phyloP scores from a whole-genome alignment of 257 asterid species.

The Scutellaria barbata region DNA sequence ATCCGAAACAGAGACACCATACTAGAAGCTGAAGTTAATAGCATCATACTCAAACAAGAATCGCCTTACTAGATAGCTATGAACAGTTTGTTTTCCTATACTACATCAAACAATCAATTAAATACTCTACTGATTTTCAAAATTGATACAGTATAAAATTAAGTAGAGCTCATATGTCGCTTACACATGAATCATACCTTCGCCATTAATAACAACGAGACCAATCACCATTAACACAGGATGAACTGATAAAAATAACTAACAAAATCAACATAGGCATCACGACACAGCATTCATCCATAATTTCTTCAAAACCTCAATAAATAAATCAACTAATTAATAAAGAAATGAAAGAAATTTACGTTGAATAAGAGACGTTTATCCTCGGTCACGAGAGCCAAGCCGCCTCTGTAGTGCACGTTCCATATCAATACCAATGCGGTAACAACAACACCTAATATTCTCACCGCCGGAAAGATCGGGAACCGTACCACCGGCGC shows the following conservation, averaged over 20 bases:
- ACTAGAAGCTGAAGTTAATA: too few relatives aligned
- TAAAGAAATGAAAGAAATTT: constrained; percentile 18
- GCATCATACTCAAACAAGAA: too few relatives aligned
- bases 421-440: constrained; percentile 67
- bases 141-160: too few relatives aligned
- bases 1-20: background rate
- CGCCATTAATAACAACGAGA: constrained; percentile 79
- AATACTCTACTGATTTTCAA: too few relatives aligned
- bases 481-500: constrained; percentile 71
- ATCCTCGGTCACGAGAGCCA: constrained; percentile 75
- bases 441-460: constrained; percentile 57
- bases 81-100: too few relatives aligned
- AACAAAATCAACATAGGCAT: too few relatives aligned
- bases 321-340: background rate
- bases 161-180: too few relatives aligned
- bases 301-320: background rate
- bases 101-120: too few relatives aligned
- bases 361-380: constrained; percentile 80
- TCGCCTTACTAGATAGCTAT: background rate
- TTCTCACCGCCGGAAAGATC: constrained; percentile 59
- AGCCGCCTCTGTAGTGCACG: constrained; percentile 81
- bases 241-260: constrained; percentile 57
- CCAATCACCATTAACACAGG: constrained; percentile 87
- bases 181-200: constrained; percentile 57
- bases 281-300: background rate